phyloP scores from a whole-genome alignment of 2,329 filamentous ascomycete species.

The Aspergillus ruber region DNA sequence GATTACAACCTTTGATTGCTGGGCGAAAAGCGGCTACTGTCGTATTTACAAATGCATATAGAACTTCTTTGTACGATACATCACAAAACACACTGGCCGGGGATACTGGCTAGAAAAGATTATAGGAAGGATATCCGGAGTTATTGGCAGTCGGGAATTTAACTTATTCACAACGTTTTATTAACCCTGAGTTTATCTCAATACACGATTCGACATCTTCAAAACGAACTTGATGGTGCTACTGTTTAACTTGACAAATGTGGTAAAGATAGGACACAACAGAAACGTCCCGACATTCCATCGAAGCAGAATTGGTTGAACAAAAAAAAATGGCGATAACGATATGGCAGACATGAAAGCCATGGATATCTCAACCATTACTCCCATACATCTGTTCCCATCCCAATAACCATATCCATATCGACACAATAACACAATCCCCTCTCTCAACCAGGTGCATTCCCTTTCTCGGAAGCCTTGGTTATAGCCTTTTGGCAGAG shows the following conservation, averaged over 20 bases:
- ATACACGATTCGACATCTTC: constrained; percentile 13
- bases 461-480: neutral
- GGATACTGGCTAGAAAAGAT: constrained; percentile 9
- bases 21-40: neutral
- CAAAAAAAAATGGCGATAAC: constrained; percentile 2
- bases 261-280: constrained; percentile 4
- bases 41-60: constrained; percentile 4
- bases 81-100: constrained; percentile 7
- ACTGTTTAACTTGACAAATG: constrained; percentile 1
- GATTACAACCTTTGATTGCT: constrained; percentile 1
- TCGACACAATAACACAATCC: neutral
- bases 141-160: constrained; percentile 27
- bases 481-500: constrained; percentile 9
- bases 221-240: constrained; percentile 1
- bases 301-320: neutral
- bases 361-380: neutral
- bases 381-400: neutral
- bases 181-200: constrained; percentile 18
- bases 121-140: constrained; percentile 25
- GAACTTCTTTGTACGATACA: constrained; percentile 25
- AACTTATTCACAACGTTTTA: constrained; percentile 18
- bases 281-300: neutral
- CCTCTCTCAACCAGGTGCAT: neutral
- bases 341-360: neutral
- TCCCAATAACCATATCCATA: neutral